Evolutionary conservation across 2,329 filamentous ascomycete genomes (phyloP).

Genomic region (Fusarium piperis): DNA sequence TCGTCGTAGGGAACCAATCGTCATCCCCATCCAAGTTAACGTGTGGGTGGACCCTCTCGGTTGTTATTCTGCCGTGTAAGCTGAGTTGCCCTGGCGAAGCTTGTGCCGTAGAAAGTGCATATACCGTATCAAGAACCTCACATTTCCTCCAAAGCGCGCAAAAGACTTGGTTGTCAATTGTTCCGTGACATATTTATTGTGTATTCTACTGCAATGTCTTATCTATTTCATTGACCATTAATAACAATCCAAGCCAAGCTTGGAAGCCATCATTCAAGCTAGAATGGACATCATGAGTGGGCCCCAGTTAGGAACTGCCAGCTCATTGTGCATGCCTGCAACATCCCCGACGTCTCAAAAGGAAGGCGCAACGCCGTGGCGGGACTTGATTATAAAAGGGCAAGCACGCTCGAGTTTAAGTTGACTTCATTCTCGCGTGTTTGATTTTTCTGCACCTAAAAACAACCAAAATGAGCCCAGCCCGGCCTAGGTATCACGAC

Average conservation of each 20-base stretch:
- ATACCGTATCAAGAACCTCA: neutral
- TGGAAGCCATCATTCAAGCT: slow-evolving; percentile 36
- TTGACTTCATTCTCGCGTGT: neutral
- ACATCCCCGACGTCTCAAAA: slow-evolving; percentile 20
- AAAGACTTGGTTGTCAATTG: neutral
- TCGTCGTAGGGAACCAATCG: neutral
- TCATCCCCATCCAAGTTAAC: neutral
- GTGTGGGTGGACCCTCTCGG: neutral
- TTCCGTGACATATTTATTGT: neutral
- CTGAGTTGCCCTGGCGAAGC: neutral
- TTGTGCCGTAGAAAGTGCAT: neutral
- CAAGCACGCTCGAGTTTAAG: slow-evolving; percentile 8
- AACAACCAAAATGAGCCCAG: neutral
- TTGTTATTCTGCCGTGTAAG: neutral
- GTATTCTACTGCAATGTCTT: neutral
- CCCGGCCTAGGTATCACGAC: neutral
- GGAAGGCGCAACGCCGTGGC: slow-evolving; percentile 27
- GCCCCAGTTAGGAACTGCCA: slow-evolving; percentile 41
- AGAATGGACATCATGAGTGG: slow-evolving; percentile 39
- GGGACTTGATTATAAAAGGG: slow-evolving; percentile 36
- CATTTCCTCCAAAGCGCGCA: neutral
- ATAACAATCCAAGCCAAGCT: neutral
- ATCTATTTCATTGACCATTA: neutral
- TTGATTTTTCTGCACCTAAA: neutral
- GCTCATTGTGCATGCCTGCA: slow-evolving; percentile 42